These are phyloP conservation scores for Porphyra umbilicalis DNA, from an alignment of 31 red algal species.

Conservation along the genomic window DNA sequence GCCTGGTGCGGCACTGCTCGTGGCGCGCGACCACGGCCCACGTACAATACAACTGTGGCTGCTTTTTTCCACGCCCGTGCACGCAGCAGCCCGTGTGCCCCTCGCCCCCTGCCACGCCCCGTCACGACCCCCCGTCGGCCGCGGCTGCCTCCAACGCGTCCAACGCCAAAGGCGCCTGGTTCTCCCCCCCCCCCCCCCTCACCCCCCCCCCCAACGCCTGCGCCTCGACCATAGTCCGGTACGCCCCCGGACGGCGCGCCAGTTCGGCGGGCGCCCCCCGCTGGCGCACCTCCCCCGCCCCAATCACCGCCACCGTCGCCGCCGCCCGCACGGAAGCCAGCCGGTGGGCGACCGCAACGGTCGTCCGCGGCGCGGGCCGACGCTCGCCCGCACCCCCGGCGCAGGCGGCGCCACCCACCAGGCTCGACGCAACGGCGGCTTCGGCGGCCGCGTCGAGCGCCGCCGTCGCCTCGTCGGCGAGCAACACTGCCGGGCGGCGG, in stretches of 20 bases:
- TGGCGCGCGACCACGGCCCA: too few relatives aligned
- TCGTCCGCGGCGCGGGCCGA: conserved; percentile 13
- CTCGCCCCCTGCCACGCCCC: too few relatives aligned
- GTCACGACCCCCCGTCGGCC: too few relatives aligned
- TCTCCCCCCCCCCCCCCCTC: not conserved
- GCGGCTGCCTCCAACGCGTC: too few relatives aligned
- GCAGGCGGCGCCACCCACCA: too few relatives aligned
- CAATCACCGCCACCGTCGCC: conserved; percentile 61
- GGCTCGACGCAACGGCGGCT: not conserved
- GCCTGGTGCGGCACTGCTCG: too few relatives aligned
- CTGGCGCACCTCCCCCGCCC: conserved; percentile 53
- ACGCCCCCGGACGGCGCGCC: not conserved
- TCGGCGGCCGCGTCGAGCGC: conserved; percentile 36
- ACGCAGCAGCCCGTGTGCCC: too few relatives aligned
- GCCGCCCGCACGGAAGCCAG: conserved; percentile 55
- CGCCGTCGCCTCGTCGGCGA: conserved; percentile 43
- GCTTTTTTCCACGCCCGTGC: too few relatives aligned
- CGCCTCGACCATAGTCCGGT: not conserved
- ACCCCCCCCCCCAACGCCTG: not conserved
- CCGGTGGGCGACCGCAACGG: conserved; percentile 83
- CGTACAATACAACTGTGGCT: too few relatives aligned
- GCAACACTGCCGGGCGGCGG: conserved; percentile 24
- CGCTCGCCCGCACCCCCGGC: not conserved
- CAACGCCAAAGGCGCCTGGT: too few relatives aligned
- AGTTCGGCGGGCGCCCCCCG: conserved; percentile 50